phyloP scores from a whole-genome alignment of 164 flowering plant species.

The Umbilicus rupestris region DNA sequence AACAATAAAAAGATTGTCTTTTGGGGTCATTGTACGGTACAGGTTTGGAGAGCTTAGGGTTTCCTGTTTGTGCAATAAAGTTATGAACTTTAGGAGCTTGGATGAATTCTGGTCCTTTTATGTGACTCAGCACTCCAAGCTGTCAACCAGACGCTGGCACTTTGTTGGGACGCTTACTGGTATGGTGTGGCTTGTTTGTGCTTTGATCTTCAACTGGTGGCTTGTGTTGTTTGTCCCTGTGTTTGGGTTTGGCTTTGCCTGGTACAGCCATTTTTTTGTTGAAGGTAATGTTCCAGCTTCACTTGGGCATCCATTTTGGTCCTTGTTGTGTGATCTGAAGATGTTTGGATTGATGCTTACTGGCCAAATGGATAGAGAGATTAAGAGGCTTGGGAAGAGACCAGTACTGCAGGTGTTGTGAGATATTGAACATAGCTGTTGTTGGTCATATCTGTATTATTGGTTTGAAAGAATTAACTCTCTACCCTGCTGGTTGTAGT shows the following conservation, averaged over 20 bases:
- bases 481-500: neutral
- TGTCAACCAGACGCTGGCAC: conserved; percentile 87
- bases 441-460: neutral
- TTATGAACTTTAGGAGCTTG: conserved; percentile 75
- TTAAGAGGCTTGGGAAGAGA: conserved; percentile 90
- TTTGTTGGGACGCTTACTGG: conserved; percentile 59
- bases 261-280: conserved; percentile 92
- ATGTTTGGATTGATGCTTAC: conserved; percentile 94
- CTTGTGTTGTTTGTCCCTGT: conserved; percentile 51
- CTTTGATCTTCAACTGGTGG: conserved; percentile 64
- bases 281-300: conserved; percentile 79
- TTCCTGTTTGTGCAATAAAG: conserved; percentile 9
- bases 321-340: conserved; percentile 74
- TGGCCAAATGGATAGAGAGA: conserved; percentile 88
- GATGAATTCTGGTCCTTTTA: conserved; percentile 93
- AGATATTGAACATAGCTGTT: neutral
- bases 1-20: neutral
- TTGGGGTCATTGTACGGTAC: neutral
- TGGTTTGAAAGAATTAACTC: neutral
- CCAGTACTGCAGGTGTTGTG: conserved; percentile 34
- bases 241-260: conserved; percentile 70
- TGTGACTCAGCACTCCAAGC: conserved; percentile 79
- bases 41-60: neutral
- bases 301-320: conserved; percentile 92
- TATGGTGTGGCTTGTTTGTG: conserved; percentile 31